Base-by-base conservation (phyloP, 1,139 yeast genomes). In the Spencermartinsiella ligniputridi region DNA sequence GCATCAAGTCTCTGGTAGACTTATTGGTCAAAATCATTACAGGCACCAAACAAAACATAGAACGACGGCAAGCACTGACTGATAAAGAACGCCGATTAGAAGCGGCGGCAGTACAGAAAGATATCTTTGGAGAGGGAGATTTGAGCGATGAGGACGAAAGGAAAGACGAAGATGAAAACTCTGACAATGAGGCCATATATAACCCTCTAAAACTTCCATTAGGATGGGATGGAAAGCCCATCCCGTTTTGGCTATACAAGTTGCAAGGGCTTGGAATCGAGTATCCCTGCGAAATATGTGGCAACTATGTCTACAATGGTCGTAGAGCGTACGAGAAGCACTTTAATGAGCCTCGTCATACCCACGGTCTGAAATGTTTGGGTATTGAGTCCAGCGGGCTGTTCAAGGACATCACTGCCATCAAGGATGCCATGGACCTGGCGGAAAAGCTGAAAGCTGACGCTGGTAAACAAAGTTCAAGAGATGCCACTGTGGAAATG, bases 181-280 rank as follows among this genome's bases (percentile, higher is more conserved):
- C 55, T 8, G 60, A 52, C 2, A 62, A 58, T 13, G 62, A 52
- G 8, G 49, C 47, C 4, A 39, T 48, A 8, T 52, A 54, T 36
- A 57, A 54, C 19, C 78, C 83, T 4, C 70, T 79, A 46, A 79
- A 83, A 49, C 64, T 87, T 44, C 96, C 96, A 0, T 52, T 87
- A 1, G 97, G 96, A 0, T 76, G 87, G 29, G 96, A 90, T 63
- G 97, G 97, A 0, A 76, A 76, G 35, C 97, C 97, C 0, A 88
- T 92, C 33, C 98, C 98, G 1, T 79, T 74, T 48, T 92, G 99
- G 99, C 69, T 92, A 22, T 90, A 81, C 72, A 92, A 90, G 61
- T 70, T 89, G 29, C 92, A 88, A 57, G 98, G 98, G 0, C 70
- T 90, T 11, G 88, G 86, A 47, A 76, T 78, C 42, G 78, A 76